Conservation (phyloP, 75 land plant species). For the Cunninghamia lanceolata region DNA sequence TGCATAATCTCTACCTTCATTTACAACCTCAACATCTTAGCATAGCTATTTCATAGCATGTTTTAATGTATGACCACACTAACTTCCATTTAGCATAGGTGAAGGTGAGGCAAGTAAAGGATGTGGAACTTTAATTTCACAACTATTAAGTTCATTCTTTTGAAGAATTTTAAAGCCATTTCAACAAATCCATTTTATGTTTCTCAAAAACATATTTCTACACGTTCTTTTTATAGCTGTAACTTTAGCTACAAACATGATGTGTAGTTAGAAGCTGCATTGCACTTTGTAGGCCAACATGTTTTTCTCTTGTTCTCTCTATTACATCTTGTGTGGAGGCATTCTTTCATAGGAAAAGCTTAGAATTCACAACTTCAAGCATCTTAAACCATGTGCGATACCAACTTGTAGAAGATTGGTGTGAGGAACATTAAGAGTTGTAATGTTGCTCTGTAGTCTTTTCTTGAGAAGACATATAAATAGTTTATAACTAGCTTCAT, state of each 20-base stretch:
- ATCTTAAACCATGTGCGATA: constrained; percentile 82
- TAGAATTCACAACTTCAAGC: not conserved
- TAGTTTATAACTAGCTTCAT: constrained; percentile 87
- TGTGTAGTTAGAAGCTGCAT: not conserved
- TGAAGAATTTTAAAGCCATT: too few relatives aligned
- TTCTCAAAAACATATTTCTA: too few relatives aligned
- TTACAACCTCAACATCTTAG: too few relatives aligned
- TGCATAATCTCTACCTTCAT: too few relatives aligned
- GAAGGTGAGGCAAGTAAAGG: too few relatives aligned
- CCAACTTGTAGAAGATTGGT: constrained; percentile 84
- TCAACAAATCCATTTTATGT: too few relatives aligned
- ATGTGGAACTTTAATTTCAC: too few relatives aligned
- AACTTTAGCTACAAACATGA: not conserved
- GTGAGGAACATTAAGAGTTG: constrained; percentile 82
- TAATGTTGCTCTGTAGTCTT: constrained; percentile 75
- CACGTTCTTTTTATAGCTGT: not conserved
- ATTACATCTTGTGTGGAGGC: not conserved
- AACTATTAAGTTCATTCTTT: too few relatives aligned
- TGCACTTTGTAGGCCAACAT: not conserved
- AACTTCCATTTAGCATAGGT: too few relatives aligned
- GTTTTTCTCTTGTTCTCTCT: not conserved
- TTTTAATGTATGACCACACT: too few relatives aligned
- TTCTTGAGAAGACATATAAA: constrained; percentile 84
- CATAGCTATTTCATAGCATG: too few relatives aligned
- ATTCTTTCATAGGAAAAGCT: not conserved